Evolutionary conservation across 2,329 filamentous ascomycete species (phyloP), one percentile per base, ranked within the genome.

Genomic region (Coniochaeta pulveracea): DNA sequence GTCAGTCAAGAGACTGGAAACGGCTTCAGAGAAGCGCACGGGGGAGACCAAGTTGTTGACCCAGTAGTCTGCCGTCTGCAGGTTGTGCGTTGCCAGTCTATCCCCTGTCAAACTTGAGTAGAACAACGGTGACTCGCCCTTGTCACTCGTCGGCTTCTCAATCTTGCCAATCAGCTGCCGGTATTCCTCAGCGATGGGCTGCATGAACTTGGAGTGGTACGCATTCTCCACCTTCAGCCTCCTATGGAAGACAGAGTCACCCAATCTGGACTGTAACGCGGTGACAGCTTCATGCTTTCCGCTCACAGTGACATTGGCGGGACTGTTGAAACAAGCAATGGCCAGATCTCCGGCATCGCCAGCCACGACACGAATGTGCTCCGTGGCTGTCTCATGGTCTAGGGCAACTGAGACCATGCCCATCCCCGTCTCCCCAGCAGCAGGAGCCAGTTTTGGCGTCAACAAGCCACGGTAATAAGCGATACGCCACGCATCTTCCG

Each of bases 401-500:
- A 18, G 25, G 42, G 41, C 49, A 34, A 6, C 45, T 44, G 7
- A 49, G 45, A 16, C 44, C 42, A 26, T 46, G 40, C 48, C 49
- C 50, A 23, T 34, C 38, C 6, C 37, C 37, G 21, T 18, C 21
- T n/a, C 21, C 8, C 8, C 21, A 8, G 8, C 21, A 23, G 8
- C 34, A 30, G 6, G 40, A 38, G 17, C 16, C 33, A 16, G 40
- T 42, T 10, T 42, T 30, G 11, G 46, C 40, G 37, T 47, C 43
- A 53, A 41, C 3, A 51, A 40, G 4, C 61, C 61, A 9, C 61
- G 52, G 27, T 55, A 54, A 33, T 55, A 63, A 0, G 58, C 56
- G 1, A 51, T 43, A 4, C 45, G 45, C 34, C 62, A 55, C 4
- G 60, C 58, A 5, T 53, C 50, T n/a, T 47, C 34, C 2, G 49